Conservation (phyloP, 192 early-diverging fungal genomes). For the Podila verticillata region DNA sequence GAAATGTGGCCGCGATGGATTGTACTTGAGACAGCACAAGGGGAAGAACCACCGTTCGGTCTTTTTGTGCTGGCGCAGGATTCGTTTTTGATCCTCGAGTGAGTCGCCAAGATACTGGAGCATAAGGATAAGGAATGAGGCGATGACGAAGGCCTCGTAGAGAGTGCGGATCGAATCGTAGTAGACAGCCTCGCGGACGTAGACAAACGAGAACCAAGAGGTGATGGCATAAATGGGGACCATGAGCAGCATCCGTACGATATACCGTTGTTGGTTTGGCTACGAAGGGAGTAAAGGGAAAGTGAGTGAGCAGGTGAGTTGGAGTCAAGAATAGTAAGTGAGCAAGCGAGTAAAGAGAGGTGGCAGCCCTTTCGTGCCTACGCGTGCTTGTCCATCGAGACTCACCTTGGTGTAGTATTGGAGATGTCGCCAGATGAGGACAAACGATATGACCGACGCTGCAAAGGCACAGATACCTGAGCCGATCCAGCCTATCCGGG, state of each 20-base stretch:
- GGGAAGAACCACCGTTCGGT: slow-evolving; percentile 71
- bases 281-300: not conserved
- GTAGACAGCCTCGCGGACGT: slow-evolving; percentile 73
- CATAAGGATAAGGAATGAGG: slow-evolving; percentile 76
- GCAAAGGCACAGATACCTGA: slow-evolving; percentile 60
- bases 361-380: not conserved
- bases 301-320: not conserved
- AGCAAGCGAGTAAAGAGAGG: too few relatives aligned
- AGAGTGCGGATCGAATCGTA: slow-evolving; percentile 70
- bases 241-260: slow-evolving; percentile 79
- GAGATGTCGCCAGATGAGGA: slow-evolving; percentile 61
- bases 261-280: slow-evolving; percentile 78
- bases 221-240: slow-evolving; percentile 79
- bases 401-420: slow-evolving; percentile 62
- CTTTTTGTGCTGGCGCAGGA: slow-evolving; percentile 52
- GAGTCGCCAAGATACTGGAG: slow-evolving; percentile 72
- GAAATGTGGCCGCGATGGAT: slow-evolving; percentile 68
- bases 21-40: slow-evolving; percentile 66
- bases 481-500: slow-evolving; percentile 70
- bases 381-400: not conserved
- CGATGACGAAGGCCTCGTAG: slow-evolving; percentile 80
- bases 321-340: not conserved
- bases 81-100: slow-evolving; percentile 57
- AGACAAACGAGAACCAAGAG: slow-evolving; percentile 76
- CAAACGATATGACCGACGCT: slow-evolving; percentile 57